These are phyloP conservation scores for Encephalitozoon cuniculi DNA, from an alignment of 371 early-diverging fungal genomes.

Conservation along the genomic window DNA sequence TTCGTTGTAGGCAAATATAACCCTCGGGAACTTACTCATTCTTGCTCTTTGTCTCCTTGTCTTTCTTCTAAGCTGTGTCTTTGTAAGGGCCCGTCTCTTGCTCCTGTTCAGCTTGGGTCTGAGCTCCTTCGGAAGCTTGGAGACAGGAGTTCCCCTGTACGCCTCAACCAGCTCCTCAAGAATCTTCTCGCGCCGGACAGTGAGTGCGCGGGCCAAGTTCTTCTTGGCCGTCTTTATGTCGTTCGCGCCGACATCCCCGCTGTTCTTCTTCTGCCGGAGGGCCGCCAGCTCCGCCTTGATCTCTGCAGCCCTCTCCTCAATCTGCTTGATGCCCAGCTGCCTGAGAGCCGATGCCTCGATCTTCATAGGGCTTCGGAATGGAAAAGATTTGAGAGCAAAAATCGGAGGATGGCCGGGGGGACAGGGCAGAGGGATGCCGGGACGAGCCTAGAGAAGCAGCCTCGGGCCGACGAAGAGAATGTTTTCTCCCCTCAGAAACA, in stretches of 20 bases:
- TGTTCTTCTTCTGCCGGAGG: conserved; percentile 42
- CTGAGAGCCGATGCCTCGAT: conserved; percentile 35
- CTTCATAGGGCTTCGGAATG: conserved; percentile 32
- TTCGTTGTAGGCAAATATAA: conserved; percentile 39
- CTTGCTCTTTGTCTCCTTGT: conserved; percentile 16
- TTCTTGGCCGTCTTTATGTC: conserved; percentile 45
- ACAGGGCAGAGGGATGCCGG: not conserved
- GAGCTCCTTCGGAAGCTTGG: conserved; percentile 51
- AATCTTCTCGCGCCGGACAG: conserved; percentile 39
- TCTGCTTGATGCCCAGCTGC: conserved; percentile 19
- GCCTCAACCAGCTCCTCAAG: conserved; percentile 33
- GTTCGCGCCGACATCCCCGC: conserved; percentile 34
- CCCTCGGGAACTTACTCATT: conserved; percentile 18
- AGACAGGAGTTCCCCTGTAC: conserved; percentile 33
- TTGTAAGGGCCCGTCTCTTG: conserved; percentile 39
- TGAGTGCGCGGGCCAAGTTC: conserved; percentile 41
- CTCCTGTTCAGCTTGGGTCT: conserved; percentile 40
- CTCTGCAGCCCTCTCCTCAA: conserved; percentile 23
- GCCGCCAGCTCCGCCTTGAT: conserved; percentile 25
- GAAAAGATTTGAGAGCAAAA: conserved; percentile 35
- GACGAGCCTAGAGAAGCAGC: not conserved
- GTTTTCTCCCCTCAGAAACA: conserved; percentile 55
- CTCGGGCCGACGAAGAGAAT: conserved; percentile 45
- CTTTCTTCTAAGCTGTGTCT: conserved; percentile 34
- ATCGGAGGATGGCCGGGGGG: not conserved